Evolutionary conservation across 352 stramenopile genomes (phyloP), one percentile per base, ranked within the genome.

Genomic region (Phytophthora hibernalis): DNA sequence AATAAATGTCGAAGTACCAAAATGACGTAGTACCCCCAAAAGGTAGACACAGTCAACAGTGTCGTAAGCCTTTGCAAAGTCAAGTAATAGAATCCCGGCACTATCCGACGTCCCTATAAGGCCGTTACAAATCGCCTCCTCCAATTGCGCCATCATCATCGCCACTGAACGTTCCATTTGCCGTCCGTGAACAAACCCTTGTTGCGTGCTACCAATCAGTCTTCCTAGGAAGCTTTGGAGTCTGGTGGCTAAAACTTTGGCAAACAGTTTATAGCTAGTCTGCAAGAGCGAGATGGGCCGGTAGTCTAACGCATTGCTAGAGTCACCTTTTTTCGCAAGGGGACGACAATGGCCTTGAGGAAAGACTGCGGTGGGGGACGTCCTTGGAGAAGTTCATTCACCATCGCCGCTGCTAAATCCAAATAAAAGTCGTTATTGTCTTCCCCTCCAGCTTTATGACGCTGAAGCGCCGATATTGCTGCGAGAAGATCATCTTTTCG

Each of bases 381-480:
- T 5, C 51, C 33, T 38, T 58, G 2, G 2, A 49, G 20, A 2
- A 58, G 12, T 1, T 48, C 51, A 40, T 58, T 58, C 13, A 44
- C 40, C 20, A 58, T 3, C 0, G 31, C 18, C 12, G 5, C 20
- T 12, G 33, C 4, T 0, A 8, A 2, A 8, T 48, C 51, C 33
- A 28, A 6, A 21, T 49, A 58, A 37, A 58, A 58, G 24, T 58
- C 33, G 20, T 55, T 54, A 5, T 54, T 54, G 15, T 22, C 28
- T 38, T 37, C 16, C n/a, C 49, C 28, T 2, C 6, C 31, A 6
- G 49, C 16, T 18, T 55, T 55, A 12, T 55, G 49, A 9, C 49
- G 28, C 12, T 55, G 4, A 5, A 55, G 16, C 5, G 21, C 30
- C 5, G 30, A 5, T 5, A 33, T 9, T 9, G 30, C 30, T 9